Evolutionary conservation across 129 eudicot species (phyloP), one percentile per base, ranked within the genome.

Genomic region (Apium graveolens): DNA sequence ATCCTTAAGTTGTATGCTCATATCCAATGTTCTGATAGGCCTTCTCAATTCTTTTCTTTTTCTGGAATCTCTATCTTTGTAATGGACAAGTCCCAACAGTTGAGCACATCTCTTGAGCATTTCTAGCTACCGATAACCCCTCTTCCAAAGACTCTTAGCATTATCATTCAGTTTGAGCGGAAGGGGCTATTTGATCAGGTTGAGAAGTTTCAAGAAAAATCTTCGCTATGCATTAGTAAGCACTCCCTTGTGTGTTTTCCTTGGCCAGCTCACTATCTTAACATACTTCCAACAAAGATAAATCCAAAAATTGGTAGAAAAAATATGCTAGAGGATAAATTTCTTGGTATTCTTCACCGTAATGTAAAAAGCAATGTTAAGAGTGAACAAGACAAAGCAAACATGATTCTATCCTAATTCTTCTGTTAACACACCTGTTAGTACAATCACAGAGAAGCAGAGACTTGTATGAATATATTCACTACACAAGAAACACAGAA

Each of bases 21-120:
- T 45, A 76, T 70, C 79, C n/a, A 73, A 27, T 35, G 91, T 81
- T 70, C 75, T 73, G 44, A 78, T 70, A 41, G 35, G 79, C 75
- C 76, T 80, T 76, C 73, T 78, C 41, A 51, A 70, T 77, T 55
- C 78, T 43, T 81, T 74, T 32, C 53, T 76, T 72, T 82, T 80
- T 73, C 81, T 68, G 27, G 81, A 76, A 53, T 74, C 89, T 78
- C 20, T 69, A 2, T 82, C 76, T 29, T 80, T 84, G 73, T 9
- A 45, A 71, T 45, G 81, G 76, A 14, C 44, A 77, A 78, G 55
- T 69, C 84, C 90, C 38, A 73, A 84, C 83, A 80, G 78, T 55
- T 6, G 83, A 81, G 57, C 78, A 86, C 89, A 88, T 73, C 82
- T 86, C 80, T 79, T 82, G 60, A 85, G 79, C 82, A 81, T 84